These are phyloP conservation scores for Myriosclerotinia duriaeana DNA, from an alignment of 2,329 filamentous ascomycete species.

Conservation along the genomic window DNA sequence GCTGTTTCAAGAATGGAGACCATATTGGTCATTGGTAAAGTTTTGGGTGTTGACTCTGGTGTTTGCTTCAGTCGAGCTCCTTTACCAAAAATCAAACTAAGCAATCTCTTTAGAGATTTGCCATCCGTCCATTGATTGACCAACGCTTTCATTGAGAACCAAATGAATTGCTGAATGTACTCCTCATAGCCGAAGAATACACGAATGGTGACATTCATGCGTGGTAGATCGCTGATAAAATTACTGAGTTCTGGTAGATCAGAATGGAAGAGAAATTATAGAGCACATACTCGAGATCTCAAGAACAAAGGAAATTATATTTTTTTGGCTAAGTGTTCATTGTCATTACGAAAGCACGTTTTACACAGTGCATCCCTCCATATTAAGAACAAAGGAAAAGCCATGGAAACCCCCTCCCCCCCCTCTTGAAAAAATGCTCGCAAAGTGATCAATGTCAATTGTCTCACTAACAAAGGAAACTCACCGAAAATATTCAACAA, in stretches of 20 bases:
- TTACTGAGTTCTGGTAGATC: not conserved
- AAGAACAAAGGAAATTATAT: slow-evolving; percentile 6
- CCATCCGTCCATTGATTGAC: not conserved
- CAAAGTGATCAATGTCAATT: not conserved
- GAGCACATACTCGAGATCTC: not conserved
- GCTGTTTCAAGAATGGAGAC: not conserved
- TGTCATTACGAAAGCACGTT: not conserved
- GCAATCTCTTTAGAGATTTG: slow-evolving; percentile 9
- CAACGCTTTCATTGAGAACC: slow-evolving; percentile 3
- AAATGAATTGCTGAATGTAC: not conserved
- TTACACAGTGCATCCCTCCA: not conserved
- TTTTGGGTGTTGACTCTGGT: not conserved
- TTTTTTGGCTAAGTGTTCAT: not conserved
- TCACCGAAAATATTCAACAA: too few species aligned
- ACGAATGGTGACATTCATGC: not conserved
- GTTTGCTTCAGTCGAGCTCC: not conserved
- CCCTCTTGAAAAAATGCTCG: not conserved
- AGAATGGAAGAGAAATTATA: not conserved
- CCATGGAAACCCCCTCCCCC: not conserved
- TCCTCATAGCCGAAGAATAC: not conserved
- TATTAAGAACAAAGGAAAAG: not conserved
- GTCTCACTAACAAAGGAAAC: not conserved
- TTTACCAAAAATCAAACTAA: not conserved
- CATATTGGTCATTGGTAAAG: not conserved
- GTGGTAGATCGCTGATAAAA: not conserved